Conservation (phyloP, 2,329 filamentous ascomycete species). For the Cryoendolithus antarcticus region DNA sequence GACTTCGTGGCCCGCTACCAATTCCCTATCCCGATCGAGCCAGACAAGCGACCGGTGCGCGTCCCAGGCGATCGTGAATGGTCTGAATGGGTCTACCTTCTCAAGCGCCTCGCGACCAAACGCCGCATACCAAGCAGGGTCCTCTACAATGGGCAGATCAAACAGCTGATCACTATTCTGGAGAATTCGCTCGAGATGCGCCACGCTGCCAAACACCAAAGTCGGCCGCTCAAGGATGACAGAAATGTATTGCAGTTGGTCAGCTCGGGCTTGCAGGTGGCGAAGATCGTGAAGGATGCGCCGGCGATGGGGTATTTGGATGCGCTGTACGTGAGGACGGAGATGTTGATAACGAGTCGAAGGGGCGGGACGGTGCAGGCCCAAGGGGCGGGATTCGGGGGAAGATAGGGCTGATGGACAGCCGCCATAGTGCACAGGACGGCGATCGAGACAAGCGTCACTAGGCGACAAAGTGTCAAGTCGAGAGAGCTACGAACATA, state of each 20-base stretch:
- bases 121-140: constrained; percentile 72
- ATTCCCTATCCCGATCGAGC: constrained; percentile 73
- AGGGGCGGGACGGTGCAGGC: constrained; percentile 3
- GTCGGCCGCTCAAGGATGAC: constrained; percentile 73
- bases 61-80: constrained; percentile 68
- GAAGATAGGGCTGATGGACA: too few species aligned
- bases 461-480: too few species aligned
- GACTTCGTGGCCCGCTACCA: constrained; percentile 87
- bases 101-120: constrained; percentile 77
- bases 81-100: constrained; percentile 83
- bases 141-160: constrained; percentile 77
- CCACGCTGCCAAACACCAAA: constrained; percentile 73
- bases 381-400: too few species aligned
- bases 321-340: constrained; percentile 68
- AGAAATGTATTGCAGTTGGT: constrained; percentile 79
- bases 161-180: constrained; percentile 76
- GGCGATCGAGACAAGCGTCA: too few species aligned
- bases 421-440: too few species aligned
- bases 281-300: constrained; percentile 75
- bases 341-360: constrained; percentile 55
- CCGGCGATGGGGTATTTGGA: constrained; percentile 74
- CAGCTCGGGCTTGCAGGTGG: constrained; percentile 75
- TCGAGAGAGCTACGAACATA: too few species aligned
- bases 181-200: constrained; percentile 84
- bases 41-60: constrained; percentile 68